A percentile compares a stretch with the other conserved stretches of the same genome.
These are phyloP conservation scores for Neofusicoccum ribis DNA, from an alignment of 2,329 filamentous ascomycete species.

Conservation along the genomic window DNA sequence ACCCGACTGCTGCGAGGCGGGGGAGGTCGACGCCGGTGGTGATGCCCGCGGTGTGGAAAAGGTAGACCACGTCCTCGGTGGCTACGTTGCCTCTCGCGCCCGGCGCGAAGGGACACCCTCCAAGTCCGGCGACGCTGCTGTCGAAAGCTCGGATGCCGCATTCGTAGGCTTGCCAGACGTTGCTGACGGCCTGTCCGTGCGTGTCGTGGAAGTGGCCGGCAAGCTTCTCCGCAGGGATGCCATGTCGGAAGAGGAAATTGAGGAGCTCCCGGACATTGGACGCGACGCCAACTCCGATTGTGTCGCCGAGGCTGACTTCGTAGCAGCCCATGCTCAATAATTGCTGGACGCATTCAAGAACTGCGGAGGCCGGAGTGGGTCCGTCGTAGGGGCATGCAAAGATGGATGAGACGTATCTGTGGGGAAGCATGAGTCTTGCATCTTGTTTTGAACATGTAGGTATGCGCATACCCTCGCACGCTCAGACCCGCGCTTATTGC, in stretches of 20 bases:
- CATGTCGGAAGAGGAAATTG: slow-evolving; percentile 30
- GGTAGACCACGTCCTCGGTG: slow-evolving; percentile 31
- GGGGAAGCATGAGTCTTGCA: slow-evolving; percentile 18
- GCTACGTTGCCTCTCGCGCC: slow-evolving; percentile 32
- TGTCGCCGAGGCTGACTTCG: slow-evolving; percentile 31
- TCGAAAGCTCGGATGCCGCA: slow-evolving; percentile 30
- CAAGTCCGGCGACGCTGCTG: slow-evolving; percentile 30
- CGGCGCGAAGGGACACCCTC: slow-evolving; percentile 31
- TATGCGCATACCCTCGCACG: slow-evolving; percentile 14
- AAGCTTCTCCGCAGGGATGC: slow-evolving; percentile 24
- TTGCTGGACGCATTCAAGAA: slow-evolving; percentile 23
- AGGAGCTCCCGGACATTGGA: slow-evolving; percentile 34
- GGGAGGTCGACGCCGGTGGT: slow-evolving; percentile 28
- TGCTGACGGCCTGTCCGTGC: slow-evolving; percentile 31
- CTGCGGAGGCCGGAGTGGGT: slow-evolving; percentile 24
- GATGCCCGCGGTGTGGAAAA: slow-evolving; percentile 27
- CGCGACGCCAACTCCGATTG: slow-evolving; percentile 27
- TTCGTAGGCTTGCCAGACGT: slow-evolving; percentile 27
- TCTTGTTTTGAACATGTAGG: too few species aligned
- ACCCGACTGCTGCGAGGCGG: slow-evolving; percentile 25
- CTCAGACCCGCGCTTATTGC: slow-evolving; percentile 31
- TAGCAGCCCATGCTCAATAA: slow-evolving; percentile 30
- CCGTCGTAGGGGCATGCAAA: slow-evolving; percentile 43
- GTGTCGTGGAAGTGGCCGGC: slow-evolving; percentile 35
- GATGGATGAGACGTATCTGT: slow-evolving; percentile 35